Evolutionary conservation across 1,139 yeast species (phyloP).

Genomic region (Nadsonia starkeyi-henricii): DNA sequence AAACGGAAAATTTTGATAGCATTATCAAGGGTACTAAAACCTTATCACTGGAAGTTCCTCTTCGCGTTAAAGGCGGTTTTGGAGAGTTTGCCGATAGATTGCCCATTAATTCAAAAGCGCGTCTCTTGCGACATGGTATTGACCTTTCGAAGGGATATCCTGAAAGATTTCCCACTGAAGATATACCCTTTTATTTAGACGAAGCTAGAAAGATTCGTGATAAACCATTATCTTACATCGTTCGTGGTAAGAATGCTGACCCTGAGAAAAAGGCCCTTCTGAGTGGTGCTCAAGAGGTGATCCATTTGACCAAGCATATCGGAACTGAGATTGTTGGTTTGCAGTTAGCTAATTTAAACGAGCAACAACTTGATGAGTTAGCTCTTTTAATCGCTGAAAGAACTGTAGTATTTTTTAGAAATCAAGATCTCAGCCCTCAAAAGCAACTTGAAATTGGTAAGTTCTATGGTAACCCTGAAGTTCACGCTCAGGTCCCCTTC

Average conservation of each 20-base stretch:
- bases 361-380: conserved; percentile 22
- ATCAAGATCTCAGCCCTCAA: conserved; percentile 25
- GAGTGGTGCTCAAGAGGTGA: conserved; percentile 38
- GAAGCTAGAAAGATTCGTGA: conserved; percentile 36
- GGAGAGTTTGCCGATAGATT: conserved; percentile 16
- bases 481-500: not conserved
- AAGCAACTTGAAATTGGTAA: conserved; percentile 29
- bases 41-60: not conserved
- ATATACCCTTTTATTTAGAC: conserved; percentile 37
- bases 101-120: conserved; percentile 26
- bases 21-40: not conserved
- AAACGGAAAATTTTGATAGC: too few species aligned
- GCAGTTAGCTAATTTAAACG: not conserved
- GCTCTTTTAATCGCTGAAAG: conserved; percentile 39
- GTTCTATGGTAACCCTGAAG: conserved; percentile 3
- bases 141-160: conserved; percentile 35
- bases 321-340: conserved; percentile 47
- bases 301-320: conserved; percentile 32
- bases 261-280: conserved; percentile 39
- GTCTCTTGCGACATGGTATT: conserved; percentile 28
- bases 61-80: conserved; percentile 7
- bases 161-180: conserved; percentile 21
- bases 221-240: conserved; percentile 28
- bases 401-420: conserved; percentile 21
- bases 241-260: conserved; percentile 37